Evolutionary conservation across 179 eudicot genomes (phyloP).

Genomic region (Spergularia azorica): DNA sequence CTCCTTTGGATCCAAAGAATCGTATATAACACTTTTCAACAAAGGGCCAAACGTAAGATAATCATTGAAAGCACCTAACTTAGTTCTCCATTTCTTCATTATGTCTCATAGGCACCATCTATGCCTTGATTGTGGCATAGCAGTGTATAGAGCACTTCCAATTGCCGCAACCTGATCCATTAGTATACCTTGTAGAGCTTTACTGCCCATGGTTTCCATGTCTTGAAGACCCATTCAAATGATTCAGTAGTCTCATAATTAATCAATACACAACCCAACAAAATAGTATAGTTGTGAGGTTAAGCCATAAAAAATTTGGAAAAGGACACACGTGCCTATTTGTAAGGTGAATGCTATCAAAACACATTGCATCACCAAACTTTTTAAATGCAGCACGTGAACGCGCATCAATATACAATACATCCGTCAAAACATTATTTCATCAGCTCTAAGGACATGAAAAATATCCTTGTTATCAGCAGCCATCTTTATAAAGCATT

Average conservation of each 20-base stretch:
- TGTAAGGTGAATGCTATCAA: slow-evolving; percentile 32
- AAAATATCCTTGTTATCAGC: background rate
- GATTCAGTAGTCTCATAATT: slow-evolving; percentile 29
- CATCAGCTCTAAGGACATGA: slow-evolving; percentile 3
- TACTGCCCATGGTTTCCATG: slow-evolving; percentile 29
- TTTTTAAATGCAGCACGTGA: slow-evolving; percentile 28
- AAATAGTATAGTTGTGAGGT: slow-evolving; percentile 24
- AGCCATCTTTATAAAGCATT: background rate
- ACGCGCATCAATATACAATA: slow-evolving; percentile 38
- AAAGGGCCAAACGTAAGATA: too few species aligned
- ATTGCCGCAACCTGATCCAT: slow-evolving; percentile 6
- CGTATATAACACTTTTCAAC: too few species aligned
- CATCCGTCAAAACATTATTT: slow-evolving; percentile 26
- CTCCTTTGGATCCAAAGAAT: too few species aligned
- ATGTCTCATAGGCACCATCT: slow-evolving; percentile 33
- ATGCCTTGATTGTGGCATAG: slow-evolving; percentile 29
- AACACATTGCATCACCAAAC: slow-evolving; percentile 42
- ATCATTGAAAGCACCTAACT: background rate
- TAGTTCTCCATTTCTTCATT: background rate
- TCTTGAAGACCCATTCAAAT: slow-evolving; percentile 32
- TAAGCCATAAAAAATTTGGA: background rate
- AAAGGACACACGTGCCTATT: slow-evolving; percentile 10
- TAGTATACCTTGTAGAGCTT: too few species aligned
- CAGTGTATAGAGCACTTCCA: slow-evolving; percentile 20
- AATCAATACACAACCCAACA: slow-evolving; percentile 31